Conservation (phyloP, 805 yeast species). For the Saccharomyces mikatae region DNA sequence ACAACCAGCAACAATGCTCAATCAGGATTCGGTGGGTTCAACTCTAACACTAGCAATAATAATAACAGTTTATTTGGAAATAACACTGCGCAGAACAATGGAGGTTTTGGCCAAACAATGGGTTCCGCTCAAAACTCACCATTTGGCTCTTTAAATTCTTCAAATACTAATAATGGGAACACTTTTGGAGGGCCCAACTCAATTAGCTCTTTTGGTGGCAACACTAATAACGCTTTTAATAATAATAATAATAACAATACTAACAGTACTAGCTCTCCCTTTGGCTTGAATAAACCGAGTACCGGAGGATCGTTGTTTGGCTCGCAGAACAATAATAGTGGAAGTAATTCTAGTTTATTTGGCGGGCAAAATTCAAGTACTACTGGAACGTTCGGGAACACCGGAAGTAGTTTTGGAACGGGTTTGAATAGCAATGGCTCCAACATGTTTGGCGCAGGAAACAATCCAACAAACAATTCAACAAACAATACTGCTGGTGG, state of each 20-base stretch:
- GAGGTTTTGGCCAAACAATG: constrained; percentile 24
- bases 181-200: constrained; percentile 13
- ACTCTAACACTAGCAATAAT: constrained; percentile 14
- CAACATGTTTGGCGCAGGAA: background rate
- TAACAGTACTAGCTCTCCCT: constrained; percentile 28
- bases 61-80: constrained; percentile 16
- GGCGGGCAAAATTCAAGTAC: constrained; percentile 14
- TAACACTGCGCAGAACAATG: constrained; percentile 14
- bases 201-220: constrained; percentile 33
- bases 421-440: constrained; percentile 12
- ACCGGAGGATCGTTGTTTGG: constrained; percentile 10
- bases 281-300: constrained; percentile 28
- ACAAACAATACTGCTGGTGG: constrained; percentile 10
- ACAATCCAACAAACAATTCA: background rate
- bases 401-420: background rate
- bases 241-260: constrained; percentile 12
- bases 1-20: constrained; percentile 21
- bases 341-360: constrained; percentile 16
- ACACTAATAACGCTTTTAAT: constrained; percentile 28
- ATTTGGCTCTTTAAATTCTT: constrained; percentile 9
- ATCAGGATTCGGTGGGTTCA: constrained; percentile 31
- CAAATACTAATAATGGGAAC: constrained; percentile 6
- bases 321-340: background rate
- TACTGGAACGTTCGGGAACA: background rate
- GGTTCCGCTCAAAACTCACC: constrained; percentile 18